Evolutionary conservation across 2,329 filamentous ascomycete genomes (phyloP), one percentile per base, ranked within the genome.

Genomic region (Ceratocystis eucalypticola): DNA sequence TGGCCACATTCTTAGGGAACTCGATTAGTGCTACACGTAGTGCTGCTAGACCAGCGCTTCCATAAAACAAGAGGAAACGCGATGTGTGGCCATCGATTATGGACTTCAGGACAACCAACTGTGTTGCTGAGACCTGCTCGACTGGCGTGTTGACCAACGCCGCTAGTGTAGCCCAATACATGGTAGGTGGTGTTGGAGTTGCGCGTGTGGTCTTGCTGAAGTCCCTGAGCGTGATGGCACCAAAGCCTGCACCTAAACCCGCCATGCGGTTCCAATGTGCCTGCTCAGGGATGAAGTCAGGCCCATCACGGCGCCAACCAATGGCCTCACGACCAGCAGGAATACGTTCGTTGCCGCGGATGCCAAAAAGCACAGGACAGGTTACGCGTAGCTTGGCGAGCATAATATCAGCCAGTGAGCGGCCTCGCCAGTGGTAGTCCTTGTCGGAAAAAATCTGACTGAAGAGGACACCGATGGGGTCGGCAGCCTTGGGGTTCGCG

Each of bases 351-450:
- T 80, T 85, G 28, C 90, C 92, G 55, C 84, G 82, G 70, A 92
- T 84, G 20, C 93, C 93, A 73, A 95, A 97, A 0, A 99, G 79
- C 1, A 91, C 86, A 0, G 94, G 93, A 71, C 91, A 96, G 2
- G 84, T 80, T 17, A 88, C 80, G 68, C 91, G 85, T 72, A 89
- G 88, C 75, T 97, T 96, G 65, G 92, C 80, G 71, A 96, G 87
- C 37, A 97, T 80, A 68, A 97, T 89, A 73, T 95, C 89, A 64
- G 91, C 86, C 67, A 96, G 79, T 0, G 86, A 82, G 61, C 82
- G 76, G 7, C 84, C 87, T 63, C 86, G 82, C 80, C 85, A 88
- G 65, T 82, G 78, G 72, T 89, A 88, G 17, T 84, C 80, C 20
- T 83, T 80, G 64, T 82, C 80, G 0, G 88, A 87, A 73, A 95